phyloP scores from a whole-genome alignment of 116 monocot species.

The Cymodocea nodosa region DNA sequence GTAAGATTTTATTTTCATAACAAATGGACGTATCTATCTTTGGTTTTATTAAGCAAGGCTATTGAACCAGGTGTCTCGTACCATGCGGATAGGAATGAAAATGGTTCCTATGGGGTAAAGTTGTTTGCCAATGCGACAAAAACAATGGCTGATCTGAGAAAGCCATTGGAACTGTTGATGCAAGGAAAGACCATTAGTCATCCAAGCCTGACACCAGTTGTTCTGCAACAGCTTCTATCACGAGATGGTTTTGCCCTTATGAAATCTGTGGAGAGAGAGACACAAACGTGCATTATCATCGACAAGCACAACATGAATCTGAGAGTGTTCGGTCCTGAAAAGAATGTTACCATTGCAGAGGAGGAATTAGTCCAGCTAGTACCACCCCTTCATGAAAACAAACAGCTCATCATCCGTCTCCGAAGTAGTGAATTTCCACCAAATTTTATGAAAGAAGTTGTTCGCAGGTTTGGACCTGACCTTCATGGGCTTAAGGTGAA shows the following conservation, averaged over 20 bases:
- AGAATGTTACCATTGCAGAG: slow-evolving; percentile 32
- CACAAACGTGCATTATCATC: slow-evolving; percentile 57
- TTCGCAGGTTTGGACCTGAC: slow-evolving; percentile 56
- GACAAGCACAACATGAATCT: slow-evolving; percentile 49
- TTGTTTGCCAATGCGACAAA: slow-evolving; percentile 63
- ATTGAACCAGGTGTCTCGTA: slow-evolving; percentile 37
- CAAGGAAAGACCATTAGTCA: slow-evolving; percentile 57
- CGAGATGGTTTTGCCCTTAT: slow-evolving; percentile 33
- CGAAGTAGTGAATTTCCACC: slow-evolving; percentile 49
- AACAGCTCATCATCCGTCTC: slow-evolving; percentile 48
- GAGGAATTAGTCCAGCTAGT: slow-evolving; percentile 29
- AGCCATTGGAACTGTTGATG: slow-evolving; percentile 55
- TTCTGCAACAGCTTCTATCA: slow-evolving; percentile 24
- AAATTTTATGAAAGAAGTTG: slow-evolving; percentile 72
- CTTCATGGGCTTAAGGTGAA: slow-evolving; percentile 38
- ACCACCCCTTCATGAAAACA: slow-evolving; percentile 41
- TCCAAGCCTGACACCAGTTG: slow-evolving; percentile 24
- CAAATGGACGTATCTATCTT: too few relatives aligned
- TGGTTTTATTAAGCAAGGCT: background rate
- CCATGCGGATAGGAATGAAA: slow-evolving; percentile 24
- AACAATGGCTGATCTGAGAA: slow-evolving; percentile 63
- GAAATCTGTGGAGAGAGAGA: slow-evolving; percentile 40
- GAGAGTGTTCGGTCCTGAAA: slow-evolving; percentile 46
- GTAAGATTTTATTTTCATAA: too few relatives aligned
- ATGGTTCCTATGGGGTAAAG: slow-evolving; percentile 40